These are phyloP conservation scores for Solanum acaule DNA, from an alignment of 257 asterid species.

Conservation along the genomic window DNA sequence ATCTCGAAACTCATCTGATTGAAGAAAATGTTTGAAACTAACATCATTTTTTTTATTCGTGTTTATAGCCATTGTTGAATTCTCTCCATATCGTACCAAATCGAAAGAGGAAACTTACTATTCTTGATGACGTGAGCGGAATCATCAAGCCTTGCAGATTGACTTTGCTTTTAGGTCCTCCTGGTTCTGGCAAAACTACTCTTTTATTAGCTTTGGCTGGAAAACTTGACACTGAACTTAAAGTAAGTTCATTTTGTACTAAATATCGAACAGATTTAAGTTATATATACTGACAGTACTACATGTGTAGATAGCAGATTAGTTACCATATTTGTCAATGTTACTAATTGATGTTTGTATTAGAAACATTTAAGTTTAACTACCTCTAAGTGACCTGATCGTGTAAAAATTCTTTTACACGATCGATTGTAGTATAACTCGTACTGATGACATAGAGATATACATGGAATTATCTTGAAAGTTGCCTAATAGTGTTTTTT, in stretches of 20 bases:
- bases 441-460: neutral
- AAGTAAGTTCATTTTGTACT: slow-evolving; percentile 11
- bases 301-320: neutral
- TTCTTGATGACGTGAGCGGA: slow-evolving; percentile 41
- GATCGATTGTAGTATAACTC: neutral
- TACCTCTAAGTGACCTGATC: neutral
- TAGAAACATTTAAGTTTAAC: neutral
- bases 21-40: neutral
- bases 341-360: neutral
- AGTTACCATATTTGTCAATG: neutral
- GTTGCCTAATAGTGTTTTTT: neutral
- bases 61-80: neutral
- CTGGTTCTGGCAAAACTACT: slow-evolving; percentile 4
- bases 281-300: neutral
- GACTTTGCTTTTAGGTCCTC: neutral
- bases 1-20: neutral
- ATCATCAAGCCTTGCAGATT: slow-evolving; percentile 50
- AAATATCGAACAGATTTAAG: neutral
- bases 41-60: neutral
- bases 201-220: slow-evolving; percentile 64
- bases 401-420: neutral
- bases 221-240: slow-evolving; percentile 38
- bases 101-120: neutral
- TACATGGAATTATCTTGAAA: neutral
- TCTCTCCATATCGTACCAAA: neutral